Evolutionary conservation across 2,329 filamentous ascomycete genomes (phyloP).

Genomic region (Ampelomyces quisqualis): DNA sequence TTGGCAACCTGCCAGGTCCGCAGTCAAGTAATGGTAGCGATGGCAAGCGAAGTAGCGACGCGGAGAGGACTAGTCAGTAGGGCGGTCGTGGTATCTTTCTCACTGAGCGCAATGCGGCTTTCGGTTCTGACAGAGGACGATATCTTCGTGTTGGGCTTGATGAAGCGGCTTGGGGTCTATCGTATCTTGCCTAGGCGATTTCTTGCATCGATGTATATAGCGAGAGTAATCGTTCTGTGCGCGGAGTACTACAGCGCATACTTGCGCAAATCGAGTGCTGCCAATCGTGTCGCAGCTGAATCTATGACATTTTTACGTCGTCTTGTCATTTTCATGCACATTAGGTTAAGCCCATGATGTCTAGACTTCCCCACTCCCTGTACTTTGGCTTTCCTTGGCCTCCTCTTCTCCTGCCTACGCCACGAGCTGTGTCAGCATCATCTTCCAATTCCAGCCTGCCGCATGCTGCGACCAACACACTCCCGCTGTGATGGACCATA

Average conservation of each 20-base stretch:
- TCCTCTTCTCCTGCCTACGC: slow-evolving; percentile 2
- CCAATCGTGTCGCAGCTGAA: no score
- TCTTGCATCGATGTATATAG: no score
- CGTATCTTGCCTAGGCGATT: no score
- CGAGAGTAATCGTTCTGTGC: no score
- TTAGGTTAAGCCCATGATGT: slow-evolving; percentile 22
- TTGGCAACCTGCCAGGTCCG: slow-evolving; percentile 8
- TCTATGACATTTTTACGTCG: no score
- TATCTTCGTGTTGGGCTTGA: slow-evolving; percentile 1
- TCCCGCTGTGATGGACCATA: slow-evolving; percentile 27
- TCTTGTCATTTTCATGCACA: neutral
- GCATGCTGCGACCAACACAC: slow-evolving; percentile 27
- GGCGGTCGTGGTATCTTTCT: slow-evolving; percentile 24
- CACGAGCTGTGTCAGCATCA: neutral
- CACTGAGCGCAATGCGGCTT: slow-evolving; percentile 16
- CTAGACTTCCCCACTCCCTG: slow-evolving; percentile 26
- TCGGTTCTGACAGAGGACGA: slow-evolving; percentile 13
- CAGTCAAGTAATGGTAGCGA: slow-evolving; percentile 33
- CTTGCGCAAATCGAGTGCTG: no score
- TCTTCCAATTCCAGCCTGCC: slow-evolving; percentile 14
- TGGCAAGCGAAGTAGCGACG: slow-evolving; percentile 38
- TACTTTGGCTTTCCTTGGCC: slow-evolving; percentile 16
- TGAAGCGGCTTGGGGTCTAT: no score
- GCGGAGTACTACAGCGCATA: no score
- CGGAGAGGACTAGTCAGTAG: slow-evolving; percentile 24